phyloP scores from a whole-genome alignment of 345 rosid genomes.

The Eucalyptus rudis region DNA sequence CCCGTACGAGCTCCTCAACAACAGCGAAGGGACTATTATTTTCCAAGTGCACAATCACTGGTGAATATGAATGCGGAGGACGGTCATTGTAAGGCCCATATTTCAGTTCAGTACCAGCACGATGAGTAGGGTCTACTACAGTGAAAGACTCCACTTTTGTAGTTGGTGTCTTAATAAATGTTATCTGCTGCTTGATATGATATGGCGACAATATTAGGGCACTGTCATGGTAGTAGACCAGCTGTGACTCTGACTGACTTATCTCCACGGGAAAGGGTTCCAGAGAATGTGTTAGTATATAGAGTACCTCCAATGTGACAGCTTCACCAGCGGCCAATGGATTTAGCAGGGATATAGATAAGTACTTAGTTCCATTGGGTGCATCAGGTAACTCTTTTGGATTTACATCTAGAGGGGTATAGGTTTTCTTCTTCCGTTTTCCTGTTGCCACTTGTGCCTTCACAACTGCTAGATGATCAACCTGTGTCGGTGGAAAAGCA shows the following conservation, averaged over 20 bases:
- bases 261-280: conserved; percentile 95
- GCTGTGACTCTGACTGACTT: conserved; percentile 86
- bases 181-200: conserved; percentile 63
- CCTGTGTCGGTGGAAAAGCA: conserved; percentile 72
- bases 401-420: neutral
- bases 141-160: conserved; percentile 83
- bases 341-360: conserved; percentile 30
- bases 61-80: conserved; percentile 60
- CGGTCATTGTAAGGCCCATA: conserved; percentile 89
- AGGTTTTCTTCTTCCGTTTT: conserved; percentile 63
- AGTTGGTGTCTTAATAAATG: conserved; percentile 75
- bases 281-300: conserved; percentile 63
- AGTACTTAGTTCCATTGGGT: conserved; percentile 49
- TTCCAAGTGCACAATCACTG: conserved; percentile 77
- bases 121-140: conserved; percentile 66
- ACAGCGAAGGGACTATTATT: conserved; percentile 94
- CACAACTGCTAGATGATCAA: conserved; percentile 51
- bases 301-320: conserved; percentile 70
- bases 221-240: conserved; percentile 77
- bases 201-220: conserved; percentile 72
- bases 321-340: conserved; percentile 57
- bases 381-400: neutral
- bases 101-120: conserved; percentile 61
- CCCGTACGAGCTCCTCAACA: conserved; percentile 94
- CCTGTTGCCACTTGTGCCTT: conserved; percentile 67